Percentiles rank a stretch among this genome's conserved stretches.
These are phyloP conservation scores for Kickxella alabastrina DNA, from an alignment of 192 early-diverging fungal genomes.

Conservation along the genomic window DNA sequence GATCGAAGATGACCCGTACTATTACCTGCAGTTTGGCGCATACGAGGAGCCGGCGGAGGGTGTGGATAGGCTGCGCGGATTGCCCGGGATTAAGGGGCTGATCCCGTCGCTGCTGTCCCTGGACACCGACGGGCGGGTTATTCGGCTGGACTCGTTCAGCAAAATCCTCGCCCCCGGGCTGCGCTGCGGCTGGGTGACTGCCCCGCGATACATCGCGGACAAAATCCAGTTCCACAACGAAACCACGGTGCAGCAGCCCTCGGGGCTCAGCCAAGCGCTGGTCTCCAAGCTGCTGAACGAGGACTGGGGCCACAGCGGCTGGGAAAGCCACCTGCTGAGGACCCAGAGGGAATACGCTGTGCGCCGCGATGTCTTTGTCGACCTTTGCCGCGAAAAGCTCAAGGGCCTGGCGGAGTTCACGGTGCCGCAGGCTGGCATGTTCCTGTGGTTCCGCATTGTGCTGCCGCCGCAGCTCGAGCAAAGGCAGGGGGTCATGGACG, in stretches of 20 bases:
- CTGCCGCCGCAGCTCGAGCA: conserved; percentile 35
- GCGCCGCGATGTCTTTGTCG: conserved; percentile 66
- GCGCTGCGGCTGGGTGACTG: conserved; percentile 78
- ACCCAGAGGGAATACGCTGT: conserved; percentile 73
- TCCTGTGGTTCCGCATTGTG: conserved; percentile 76
- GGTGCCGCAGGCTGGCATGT: conserved; percentile 79
- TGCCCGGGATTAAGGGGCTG: conserved; percentile 30
- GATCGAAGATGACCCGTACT: conserved; percentile 96
- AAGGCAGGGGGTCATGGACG: conserved; percentile 53
- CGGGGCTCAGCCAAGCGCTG: conserved; percentile 76
- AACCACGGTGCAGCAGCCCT: conserved; percentile 79
- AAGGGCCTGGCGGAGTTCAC: conserved; percentile 57
- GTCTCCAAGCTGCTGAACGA: conserved; percentile 66
- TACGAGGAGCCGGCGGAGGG: conserved; percentile 13
- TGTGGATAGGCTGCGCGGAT: conserved; percentile 16
- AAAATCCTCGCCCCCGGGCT: conserved; percentile 88
- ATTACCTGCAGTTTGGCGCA: conserved; percentile 73
- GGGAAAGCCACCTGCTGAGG: conserved; percentile 63
- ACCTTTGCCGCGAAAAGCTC: conserved; percentile 60
- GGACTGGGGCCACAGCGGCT: conserved; percentile 78
- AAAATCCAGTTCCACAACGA: conserved; percentile 79
- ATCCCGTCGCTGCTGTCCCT: conserved; percentile 82
- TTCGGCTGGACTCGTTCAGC: conserved; percentile 89
- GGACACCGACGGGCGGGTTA: conserved; percentile 81
- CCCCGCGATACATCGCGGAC: conserved; percentile 64